phyloP scores from a whole-genome alignment of 2,329 filamentous ascomycete species.

The Fusarium odoratissimum region DNA sequence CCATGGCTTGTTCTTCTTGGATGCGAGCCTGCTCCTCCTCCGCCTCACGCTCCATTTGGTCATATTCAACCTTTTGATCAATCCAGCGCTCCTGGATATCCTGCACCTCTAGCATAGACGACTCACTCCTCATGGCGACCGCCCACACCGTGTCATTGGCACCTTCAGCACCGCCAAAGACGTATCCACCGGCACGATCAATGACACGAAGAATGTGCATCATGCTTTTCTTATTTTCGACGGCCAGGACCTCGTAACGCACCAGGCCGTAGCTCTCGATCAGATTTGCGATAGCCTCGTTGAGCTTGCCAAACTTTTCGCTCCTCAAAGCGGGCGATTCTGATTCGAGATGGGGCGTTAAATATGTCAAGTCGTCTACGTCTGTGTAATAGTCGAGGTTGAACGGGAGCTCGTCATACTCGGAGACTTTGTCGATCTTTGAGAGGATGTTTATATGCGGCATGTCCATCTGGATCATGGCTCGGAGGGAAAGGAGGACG shows the following conservation, averaged over 20 bases:
- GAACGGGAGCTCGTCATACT: slow-evolving; percentile 89
- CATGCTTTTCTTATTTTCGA: slow-evolving; percentile 98
- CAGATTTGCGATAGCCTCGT: slow-evolving; percentile 85
- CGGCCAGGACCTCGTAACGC: slow-evolving; percentile 90
- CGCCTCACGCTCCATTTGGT: slow-evolving; percentile 79
- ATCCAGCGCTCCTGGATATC: slow-evolving; percentile 98
- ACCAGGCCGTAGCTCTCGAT: slow-evolving; percentile 93
- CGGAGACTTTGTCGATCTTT: slow-evolving; percentile 93
- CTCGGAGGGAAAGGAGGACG: slow-evolving; percentile 89
- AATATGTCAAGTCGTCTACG: slow-evolving; percentile 89
- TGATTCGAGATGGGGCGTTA: slow-evolving; percentile 81
- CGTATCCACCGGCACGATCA: slow-evolving; percentile 91
- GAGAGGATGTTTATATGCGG: slow-evolving; percentile 96
- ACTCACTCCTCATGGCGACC: slow-evolving; percentile 85
- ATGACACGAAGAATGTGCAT: slow-evolving; percentile 90
- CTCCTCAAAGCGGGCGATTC: slow-evolving; percentile 78
- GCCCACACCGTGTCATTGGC: slow-evolving; percentile 98
- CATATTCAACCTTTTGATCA: slow-evolving; percentile 88
- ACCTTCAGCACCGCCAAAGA: slow-evolving; percentile 89
- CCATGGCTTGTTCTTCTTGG: slow-evolving; percentile 53
- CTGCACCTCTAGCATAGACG: slow-evolving; percentile 79
- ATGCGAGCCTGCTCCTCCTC: slow-evolving; percentile 78
- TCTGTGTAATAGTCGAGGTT: slow-evolving; percentile 98
- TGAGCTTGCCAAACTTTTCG: slow-evolving; percentile 84
- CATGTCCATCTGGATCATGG: slow-evolving; percentile 98